Base-by-base conservation (phyloP, 768 basidiomycete species). In the Amanita jacksonii region DNA sequence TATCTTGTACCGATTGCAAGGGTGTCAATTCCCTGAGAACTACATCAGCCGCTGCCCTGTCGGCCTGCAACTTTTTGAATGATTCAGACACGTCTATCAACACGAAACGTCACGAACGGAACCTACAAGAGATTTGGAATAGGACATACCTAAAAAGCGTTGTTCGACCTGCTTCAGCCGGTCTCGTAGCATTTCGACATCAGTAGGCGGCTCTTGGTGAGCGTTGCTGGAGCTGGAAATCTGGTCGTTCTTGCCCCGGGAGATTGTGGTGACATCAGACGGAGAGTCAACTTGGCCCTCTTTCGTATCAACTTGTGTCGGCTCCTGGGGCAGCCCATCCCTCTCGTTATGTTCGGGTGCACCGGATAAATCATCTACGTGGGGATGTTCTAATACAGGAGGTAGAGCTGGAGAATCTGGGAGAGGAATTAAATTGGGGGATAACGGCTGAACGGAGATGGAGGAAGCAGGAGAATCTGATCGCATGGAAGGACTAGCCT, bases 41-140 rank as follows among this genome's bases (percentile, higher is more conserved):
- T 8, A 65, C 59, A 53, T 92, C 85, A 30, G 77, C 79, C 12
- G 79, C 77, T 8, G 65, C 56, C 53, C 81, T 82, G 62, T 89
- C 83, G 0, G 76, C 73, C 51, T 85, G 84, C 27, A 91, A 64
- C 49, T 73, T 70, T 57, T 84, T 81, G 66, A 83, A 86, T 8
- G 87, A 86, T 3, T 68, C 73, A 8, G 86, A 85, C 2, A 90
- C 75, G 55, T 88, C 88, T 90, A 38, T n/a, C 41, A 53, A 42
- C 48, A 40, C 45, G 39, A 49, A 24, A 41, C 23, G 46, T 13
- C 41, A 24, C n/a, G 37, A 45, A 13, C 4, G 38, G 48, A 31
- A 28, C 27, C 7, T 20, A 12, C 30, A 2, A 37, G 25, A 34
- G 0, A 24, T 4, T 15, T 31, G 3, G 43, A 32, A 5, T 15